A percentile compares a stretch with the other conserved stretches of the same genome.
These are phyloP conservation scores for Apiospora arundinis DNA, from an alignment of 2,329 filamentous ascomycete genomes.

Conservation along the genomic window DNA sequence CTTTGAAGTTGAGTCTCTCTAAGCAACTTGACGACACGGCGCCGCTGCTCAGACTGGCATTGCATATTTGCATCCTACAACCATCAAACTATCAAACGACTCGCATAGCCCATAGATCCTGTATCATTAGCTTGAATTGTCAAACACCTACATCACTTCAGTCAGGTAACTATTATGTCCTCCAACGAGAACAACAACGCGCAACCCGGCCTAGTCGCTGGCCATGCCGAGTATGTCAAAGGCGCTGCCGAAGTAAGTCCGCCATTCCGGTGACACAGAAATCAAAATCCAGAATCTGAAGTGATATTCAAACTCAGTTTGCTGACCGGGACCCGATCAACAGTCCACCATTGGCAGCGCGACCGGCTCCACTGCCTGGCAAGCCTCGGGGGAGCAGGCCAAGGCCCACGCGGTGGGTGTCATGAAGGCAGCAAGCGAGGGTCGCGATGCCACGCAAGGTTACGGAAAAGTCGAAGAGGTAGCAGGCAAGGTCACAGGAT, in stretches of 20 bases:
- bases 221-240: conserved; percentile 73
- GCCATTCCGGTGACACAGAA: too few species aligned
- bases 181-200: conserved; percentile 44
- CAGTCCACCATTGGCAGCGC: conserved; percentile 64
- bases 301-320: neutral
- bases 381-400: conserved; percentile 66
- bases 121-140: neutral
- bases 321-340: neutral
- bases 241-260: conserved; percentile 66
- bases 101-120: neutral
- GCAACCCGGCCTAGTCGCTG: conserved; percentile 65
- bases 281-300: neutral
- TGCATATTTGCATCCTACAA: neutral
- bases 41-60: neutral
- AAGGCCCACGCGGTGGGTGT: conserved; percentile 66
- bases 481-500: conserved; percentile 68
- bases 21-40: neutral
- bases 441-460: conserved; percentile 61
- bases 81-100: neutral
- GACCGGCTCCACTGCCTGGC: conserved; percentile 69
- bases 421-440: conserved; percentile 66
- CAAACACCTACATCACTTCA: neutral
- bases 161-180: conserved; percentile 35
- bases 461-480: conserved; percentile 70
- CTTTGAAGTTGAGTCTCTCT: neutral